Evolutionary conservation across 2,329 filamentous ascomycete species (phyloP).

Genomic region (Colletotrichum filicis): DNA sequence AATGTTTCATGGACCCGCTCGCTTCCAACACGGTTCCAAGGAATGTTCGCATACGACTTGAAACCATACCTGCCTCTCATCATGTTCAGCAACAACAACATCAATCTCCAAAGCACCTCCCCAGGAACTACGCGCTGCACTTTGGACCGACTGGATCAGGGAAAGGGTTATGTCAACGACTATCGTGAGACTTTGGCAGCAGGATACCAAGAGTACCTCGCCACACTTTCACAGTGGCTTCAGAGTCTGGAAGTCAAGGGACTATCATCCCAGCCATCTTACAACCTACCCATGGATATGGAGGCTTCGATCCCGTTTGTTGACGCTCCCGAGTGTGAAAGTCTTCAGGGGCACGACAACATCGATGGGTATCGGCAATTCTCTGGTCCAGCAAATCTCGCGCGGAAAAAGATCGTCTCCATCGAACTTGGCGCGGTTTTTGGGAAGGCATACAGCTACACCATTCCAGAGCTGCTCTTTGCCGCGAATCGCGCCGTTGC

Average conservation of each 20-base stretch:
- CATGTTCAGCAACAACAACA: conserved; percentile 34
- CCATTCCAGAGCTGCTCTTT: conserved; percentile 41
- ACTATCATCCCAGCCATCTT: conserved; percentile 51
- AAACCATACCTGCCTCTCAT: conserved; percentile 46
- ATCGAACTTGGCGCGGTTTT: conserved; percentile 48
- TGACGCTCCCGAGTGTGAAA: conserved; percentile 54
- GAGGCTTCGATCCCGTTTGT: conserved; percentile 47
- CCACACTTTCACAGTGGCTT: conserved; percentile 4
- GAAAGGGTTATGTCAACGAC: conserved; percentile 15
- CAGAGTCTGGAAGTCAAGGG: conserved; percentile 42
- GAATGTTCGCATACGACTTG: conserved; percentile 46
- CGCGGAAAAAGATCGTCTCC: conserved; percentile 50
- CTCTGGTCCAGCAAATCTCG: conserved; percentile 50
- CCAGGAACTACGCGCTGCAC: neutral
- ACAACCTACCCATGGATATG: conserved; percentile 56
- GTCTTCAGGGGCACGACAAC: conserved; percentile 46
- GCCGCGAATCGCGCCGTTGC: conserved; percentile 49
- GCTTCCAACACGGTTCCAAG: conserved; percentile 43
- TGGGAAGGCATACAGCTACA: neutral
- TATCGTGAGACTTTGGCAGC: conserved; percentile 5
- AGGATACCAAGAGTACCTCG: conserved; percentile 20
- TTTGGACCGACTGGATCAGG: neutral
- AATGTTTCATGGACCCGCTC: conserved; percentile 50
- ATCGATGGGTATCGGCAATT: conserved; percentile 55
- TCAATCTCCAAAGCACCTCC: neutral